Percentiles rank a stretch among this genome's conserved stretches.
These are phyloP conservation scores for Aethionema arabicum DNA, from an alignment of 345 rosid genomes.

Conservation along the genomic window DNA sequence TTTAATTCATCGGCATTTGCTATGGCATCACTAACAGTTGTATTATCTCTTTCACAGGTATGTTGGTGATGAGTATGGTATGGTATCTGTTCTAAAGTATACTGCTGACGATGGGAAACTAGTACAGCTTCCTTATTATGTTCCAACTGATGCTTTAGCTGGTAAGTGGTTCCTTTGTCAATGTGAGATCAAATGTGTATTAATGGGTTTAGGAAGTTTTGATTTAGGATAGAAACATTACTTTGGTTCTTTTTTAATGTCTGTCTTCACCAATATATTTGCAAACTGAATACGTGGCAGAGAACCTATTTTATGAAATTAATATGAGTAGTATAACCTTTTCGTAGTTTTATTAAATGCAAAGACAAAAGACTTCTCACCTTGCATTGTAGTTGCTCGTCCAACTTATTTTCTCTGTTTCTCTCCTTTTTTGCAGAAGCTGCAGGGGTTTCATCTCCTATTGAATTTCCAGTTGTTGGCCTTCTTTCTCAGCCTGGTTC, in stretches of 20 bases:
- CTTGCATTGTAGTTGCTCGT: constrained; percentile 25
- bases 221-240: constrained; percentile 14
- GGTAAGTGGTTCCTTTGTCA: constrained; percentile 47
- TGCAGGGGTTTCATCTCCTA: constrained; percentile 56
- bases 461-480: constrained; percentile 64
- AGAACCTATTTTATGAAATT: constrained; percentile 1
- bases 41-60: constrained; percentile 47
- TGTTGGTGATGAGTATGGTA: constrained; percentile 81
- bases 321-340: constrained; percentile 13
- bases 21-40: constrained; percentile 17
- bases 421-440: constrained; percentile 53
- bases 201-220: constrained; percentile 6
- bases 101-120: constrained; percentile 53
- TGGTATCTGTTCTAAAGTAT: constrained; percentile 63
- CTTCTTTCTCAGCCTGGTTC: constrained; percentile 78
- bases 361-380: constrained; percentile 17
- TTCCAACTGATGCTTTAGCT: constrained; percentile 58
- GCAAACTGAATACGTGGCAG: constrained; percentile 15
- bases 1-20: constrained; percentile 5
- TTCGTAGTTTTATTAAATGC: constrained; percentile 17
- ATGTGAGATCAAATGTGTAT: constrained; percentile 13
- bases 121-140: constrained; percentile 57
- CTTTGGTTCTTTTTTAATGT: constrained; percentile 18
- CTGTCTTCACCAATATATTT: constrained; percentile 25
- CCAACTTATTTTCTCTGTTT: constrained; percentile 18